Evolutionary conservation across 257 asterid species (phyloP).

Genomic region (Solanum etuberosum): DNA sequence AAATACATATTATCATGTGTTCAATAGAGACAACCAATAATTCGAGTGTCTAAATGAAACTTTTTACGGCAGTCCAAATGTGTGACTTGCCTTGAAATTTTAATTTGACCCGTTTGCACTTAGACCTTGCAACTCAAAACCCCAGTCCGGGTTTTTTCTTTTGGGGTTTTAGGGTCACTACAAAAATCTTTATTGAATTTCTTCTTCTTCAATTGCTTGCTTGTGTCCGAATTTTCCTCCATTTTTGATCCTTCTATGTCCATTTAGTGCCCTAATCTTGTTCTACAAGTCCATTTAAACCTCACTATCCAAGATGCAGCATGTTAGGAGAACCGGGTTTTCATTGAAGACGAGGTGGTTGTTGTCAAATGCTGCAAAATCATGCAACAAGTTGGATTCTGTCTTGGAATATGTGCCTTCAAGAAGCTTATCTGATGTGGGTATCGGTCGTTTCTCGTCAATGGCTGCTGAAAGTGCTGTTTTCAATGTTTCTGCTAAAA

Average conservation of each 20-base stretch:
- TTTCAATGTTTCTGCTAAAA: constrained; percentile 12
- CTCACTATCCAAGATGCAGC: constrained; percentile 16
- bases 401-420: constrained; percentile 5
- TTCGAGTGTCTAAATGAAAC: neutral
- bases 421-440: constrained; percentile 17
- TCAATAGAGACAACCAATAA: neutral
- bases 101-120: neutral
- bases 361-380: constrained; percentile 13
- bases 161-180: neutral
- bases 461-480: constrained; percentile 18
- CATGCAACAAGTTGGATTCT: constrained; percentile 25
- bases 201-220: neutral
- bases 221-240: neutral
- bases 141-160: neutral
- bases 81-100: neutral
- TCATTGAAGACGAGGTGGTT: constrained; percentile 31
- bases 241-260: neutral
- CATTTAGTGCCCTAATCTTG: neutral
- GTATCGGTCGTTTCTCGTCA: constrained; percentile 32
- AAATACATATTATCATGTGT: neutral
- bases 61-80: accelerated
- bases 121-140: neutral
- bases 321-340: constrained; percentile 25
- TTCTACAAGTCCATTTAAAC: neutral
- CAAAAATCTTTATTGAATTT: neutral